Base-by-base conservation (phyloP, 1,284 basidiomycete species). In the Moesziomyces sp. region DNA sequence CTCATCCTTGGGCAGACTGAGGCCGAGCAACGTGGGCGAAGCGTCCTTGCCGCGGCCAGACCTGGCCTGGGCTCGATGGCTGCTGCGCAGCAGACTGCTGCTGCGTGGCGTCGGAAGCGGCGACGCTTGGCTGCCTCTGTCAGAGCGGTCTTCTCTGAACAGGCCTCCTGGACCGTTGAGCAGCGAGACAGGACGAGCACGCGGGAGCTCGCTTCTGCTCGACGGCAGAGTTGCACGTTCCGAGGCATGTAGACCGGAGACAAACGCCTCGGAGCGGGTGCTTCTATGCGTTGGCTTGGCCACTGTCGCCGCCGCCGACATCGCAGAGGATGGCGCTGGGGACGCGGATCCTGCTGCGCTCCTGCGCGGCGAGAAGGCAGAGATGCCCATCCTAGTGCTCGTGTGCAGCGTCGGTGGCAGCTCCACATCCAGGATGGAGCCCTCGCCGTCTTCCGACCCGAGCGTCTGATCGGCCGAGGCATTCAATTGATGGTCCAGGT, bases 361-460 rank as follows among this genome's bases (percentile, higher is more conserved):
- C 26, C 30, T 46, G 4, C 66, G 59, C 45, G 66, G 56, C 8
- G 52, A 69, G 35, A 49, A 47, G 4, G 56, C 44, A 21, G 47
- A 40, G 10, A 40, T 30, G 0, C 48, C 52, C 47, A 58, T 46
- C n/a, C 48, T 38, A 24, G 42, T 19, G 35, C 48, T 43, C 4
- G 56, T 26, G n/a, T 52, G 52, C 23, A 71, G 52, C 11, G 51
- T 44, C 3, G 65, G 44, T 5, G 71, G 65, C 24, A 64, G 28
- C 19, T 68, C 65, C 19, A 65, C 60, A 30, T 68, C 71, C 65
- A 68, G 61, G 49, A 68, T 74, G 4, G 65, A 66, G 8, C 70
- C 66, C 38, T 68, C 61, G 34, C 57, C 66, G n/a, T 69, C 65
- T 45, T 69, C 70, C 5, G 70, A 70, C 11, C 56, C 64, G 11